A percentile compares a stretch with the other conserved stretches of the same genome.
These are phyloP conservation scores for Apiospora koreana DNA, from an alignment of 2,329 filamentous ascomycete species.

Conservation along the genomic window DNA sequence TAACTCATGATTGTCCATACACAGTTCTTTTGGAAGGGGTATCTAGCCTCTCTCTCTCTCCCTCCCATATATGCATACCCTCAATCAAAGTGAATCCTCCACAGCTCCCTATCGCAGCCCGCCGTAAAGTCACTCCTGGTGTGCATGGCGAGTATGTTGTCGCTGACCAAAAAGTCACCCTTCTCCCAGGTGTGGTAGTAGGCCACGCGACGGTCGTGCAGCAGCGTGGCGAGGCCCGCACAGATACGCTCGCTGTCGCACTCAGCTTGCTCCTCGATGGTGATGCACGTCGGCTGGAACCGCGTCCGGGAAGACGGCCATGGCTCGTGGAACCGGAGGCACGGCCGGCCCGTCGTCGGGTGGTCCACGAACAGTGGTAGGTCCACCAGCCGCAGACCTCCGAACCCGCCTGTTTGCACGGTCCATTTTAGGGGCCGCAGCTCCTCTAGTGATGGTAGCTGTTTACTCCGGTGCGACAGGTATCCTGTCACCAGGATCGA, in stretches of 20 bases:
- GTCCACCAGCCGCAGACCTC: conserved; percentile 41
- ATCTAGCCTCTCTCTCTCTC: too few relatives aligned
- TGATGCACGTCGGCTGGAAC: conserved; percentile 43
- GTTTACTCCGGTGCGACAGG: conserved; percentile 33
- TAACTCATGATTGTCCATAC: too few relatives aligned
- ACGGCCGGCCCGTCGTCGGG: conserved; percentile 45
- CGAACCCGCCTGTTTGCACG: conserved; percentile 49
- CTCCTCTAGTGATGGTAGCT: conserved; percentile 34
- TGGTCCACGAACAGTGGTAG: conserved; percentile 48
- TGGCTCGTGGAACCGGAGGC: conserved; percentile 56
- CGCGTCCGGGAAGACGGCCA: conserved; percentile 54
- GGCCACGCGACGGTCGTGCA: conserved; percentile 52
- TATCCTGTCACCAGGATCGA: conserved; percentile 52
- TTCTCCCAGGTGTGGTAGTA: conserved; percentile 55
- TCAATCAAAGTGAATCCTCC: conserved; percentile 53
- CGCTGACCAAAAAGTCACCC: conserved; percentile 55
- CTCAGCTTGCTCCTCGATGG: conserved; percentile 14
- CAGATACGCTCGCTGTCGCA: conserved; percentile 40
- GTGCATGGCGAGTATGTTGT: conserved; percentile 53
- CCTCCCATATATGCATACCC: too few relatives aligned
- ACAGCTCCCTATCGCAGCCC: conserved; percentile 47
- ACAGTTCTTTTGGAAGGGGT: too few relatives aligned
- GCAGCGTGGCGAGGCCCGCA: conserved; percentile 39
- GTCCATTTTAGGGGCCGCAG: conserved; percentile 48
- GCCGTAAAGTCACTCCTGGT: conserved; percentile 48